Evolutionary conservation across 192 early-diverging fungal genomes (phyloP), one percentile per base, ranked within the genome.

Genomic region (Mortierella claussenii): DNA sequence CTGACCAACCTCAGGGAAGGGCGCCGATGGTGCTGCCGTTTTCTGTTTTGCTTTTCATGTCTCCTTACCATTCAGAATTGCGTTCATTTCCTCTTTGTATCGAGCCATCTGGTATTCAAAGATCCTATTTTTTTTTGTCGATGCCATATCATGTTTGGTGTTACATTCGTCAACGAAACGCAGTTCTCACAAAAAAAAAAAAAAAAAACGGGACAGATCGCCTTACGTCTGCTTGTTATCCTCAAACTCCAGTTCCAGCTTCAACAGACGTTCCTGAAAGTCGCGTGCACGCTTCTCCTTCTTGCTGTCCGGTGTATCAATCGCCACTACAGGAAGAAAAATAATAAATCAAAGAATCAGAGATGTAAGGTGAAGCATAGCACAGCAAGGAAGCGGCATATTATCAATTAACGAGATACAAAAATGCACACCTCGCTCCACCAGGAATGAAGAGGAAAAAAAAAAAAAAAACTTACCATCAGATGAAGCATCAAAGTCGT

Each of bases 181-280:
- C 8, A 33, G 11, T 17, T 47, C 7, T 37, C 0, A 23, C 12
- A 42, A 40, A 60, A 60, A 4, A 27, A 50, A 49, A 31, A n/a
- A 32, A 10, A 62, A 28, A 51, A 51, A 51, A 32, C 34, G 10
- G 37, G 24, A 51, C 13, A 40, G 24, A 55, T 1, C 3, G 5
- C 8, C 68, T 60, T 80, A 91, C 90, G 83, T 67, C 46, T 89
- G 85, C 68, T 86, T 89, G 54, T 79, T 86, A 37, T 88, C 79
- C 17, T 79, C 56, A 76, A 91, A 88, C 55, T 91, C 90, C 13
- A 81, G 47, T 27, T 87, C 79, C 53, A 91, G 73, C 46, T 78
- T 81, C 34, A 89, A 79, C 12, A 91, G 70, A 23, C 87, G 79
- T 17, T 85, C 82, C 44, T 75, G 63, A 24, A 88, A 81, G 12